phyloP scores from a whole-genome alignment of 2,329 filamentous ascomycete genomes.

The Fusarium udum region DNA sequence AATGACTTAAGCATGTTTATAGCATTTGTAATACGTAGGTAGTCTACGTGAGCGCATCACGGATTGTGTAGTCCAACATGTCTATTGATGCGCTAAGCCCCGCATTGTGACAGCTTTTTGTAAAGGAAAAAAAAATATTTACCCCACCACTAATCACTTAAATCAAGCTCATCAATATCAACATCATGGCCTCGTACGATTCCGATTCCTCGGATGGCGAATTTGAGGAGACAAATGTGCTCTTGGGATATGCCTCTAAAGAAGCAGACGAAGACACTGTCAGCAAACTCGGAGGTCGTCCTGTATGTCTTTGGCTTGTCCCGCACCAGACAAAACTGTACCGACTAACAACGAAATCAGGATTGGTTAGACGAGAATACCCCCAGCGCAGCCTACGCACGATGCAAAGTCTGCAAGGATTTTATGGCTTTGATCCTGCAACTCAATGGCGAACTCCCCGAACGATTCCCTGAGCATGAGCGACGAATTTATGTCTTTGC shows the following conservation, averaged over 20 bases:
- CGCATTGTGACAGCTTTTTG: slow-evolving; percentile 40
- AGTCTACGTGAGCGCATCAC: not conserved
- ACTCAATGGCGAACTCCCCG: slow-evolving; percentile 88
- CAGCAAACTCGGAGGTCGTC: slow-evolving; percentile 86
- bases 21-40: not conserved
- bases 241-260: slow-evolving; percentile 87
- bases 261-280: slow-evolving; percentile 83
- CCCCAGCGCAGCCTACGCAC: slow-evolving; percentile 79
- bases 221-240: slow-evolving; percentile 84
- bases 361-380: slow-evolving; percentile 82
- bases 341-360: slow-evolving; percentile 55
- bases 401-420: slow-evolving; percentile 87
- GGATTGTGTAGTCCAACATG: not conserved
- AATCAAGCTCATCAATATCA: slow-evolving; percentile 28
- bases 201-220: slow-evolving; percentile 82
- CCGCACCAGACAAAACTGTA: not conserved
- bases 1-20: not conserved
- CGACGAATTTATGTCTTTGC: slow-evolving; percentile 87
- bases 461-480: slow-evolving; percentile 86
- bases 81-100: slow-evolving; percentile 44
- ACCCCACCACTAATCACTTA: slow-evolving; percentile 50
- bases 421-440: slow-evolving; percentile 88
- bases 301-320: slow-evolving; percentile 67
- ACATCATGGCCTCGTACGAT: slow-evolving; percentile 78
- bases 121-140: slow-evolving; percentile 52